Conservation (phyloP, 2,329 filamentous ascomycete species). For the Penicillium decumbens region DNA sequence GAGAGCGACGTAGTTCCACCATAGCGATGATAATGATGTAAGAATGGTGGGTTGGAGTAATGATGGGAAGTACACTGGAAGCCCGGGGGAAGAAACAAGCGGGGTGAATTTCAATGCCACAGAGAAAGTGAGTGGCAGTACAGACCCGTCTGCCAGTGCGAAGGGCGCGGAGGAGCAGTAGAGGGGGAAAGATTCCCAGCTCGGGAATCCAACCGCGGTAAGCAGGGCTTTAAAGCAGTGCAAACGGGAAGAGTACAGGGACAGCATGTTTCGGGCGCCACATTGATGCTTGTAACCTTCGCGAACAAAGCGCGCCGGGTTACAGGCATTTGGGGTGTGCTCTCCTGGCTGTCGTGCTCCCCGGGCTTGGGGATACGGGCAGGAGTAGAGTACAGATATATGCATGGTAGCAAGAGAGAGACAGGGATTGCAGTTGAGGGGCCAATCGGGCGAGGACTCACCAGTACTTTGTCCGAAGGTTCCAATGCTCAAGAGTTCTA, state of each 20-base stretch:
- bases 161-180: slow-evolving; percentile 1
- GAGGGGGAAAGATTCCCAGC: slow-evolving; percentile 3
- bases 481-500: slow-evolving; percentile 10
- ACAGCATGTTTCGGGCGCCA: slow-evolving; percentile 29
- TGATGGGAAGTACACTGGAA: not conserved
- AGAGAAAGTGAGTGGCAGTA: slow-evolving; percentile 17
- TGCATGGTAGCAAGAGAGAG: slow-evolving; percentile 3
- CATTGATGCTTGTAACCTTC: slow-evolving; percentile 14
- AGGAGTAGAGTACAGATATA: slow-evolving; percentile 1
- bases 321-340: slow-evolving; percentile 16
- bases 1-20: slow-evolving; percentile 40
- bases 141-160: slow-evolving; percentile 3
- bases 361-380: not conserved
- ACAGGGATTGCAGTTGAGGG: not conserved
- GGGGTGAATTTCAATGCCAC: not conserved
- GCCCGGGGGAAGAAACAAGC: slow-evolving; percentile 9
- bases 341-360: slow-evolving; percentile 17
- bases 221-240: slow-evolving; percentile 15
- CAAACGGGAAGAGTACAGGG: slow-evolving; percentile 32
- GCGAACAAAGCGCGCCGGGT: slow-evolving; percentile 25
- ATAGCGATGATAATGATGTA: slow-evolving; percentile 7
- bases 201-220: slow-evolving; percentile 9
- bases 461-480: slow-evolving; percentile 17
- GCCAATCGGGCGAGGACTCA: slow-evolving; percentile 12
- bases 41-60: not conserved